Conservation (phyloP, 2,329 filamentous ascomycete genomes). For the Metarhizium robertsii region DNA sequence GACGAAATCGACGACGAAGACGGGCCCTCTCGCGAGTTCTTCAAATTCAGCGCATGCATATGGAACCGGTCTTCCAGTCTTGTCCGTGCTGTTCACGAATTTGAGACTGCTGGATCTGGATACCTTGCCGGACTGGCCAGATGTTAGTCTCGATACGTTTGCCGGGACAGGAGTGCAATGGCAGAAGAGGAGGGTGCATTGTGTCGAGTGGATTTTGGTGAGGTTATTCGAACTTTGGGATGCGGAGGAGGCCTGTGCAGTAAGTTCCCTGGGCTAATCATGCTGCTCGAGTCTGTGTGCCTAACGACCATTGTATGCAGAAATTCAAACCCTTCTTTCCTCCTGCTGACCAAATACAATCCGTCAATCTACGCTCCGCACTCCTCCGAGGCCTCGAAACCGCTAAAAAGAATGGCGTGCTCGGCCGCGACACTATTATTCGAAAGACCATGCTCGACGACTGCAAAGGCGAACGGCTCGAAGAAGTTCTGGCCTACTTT, state of each 20-base stretch:
- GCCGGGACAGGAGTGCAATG: slow-evolving; percentile 56
- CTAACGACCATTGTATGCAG: slow-evolving; percentile 30
- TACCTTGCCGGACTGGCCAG: slow-evolving; percentile 67
- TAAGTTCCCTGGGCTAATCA: slow-evolving; percentile 25
- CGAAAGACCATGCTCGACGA: slow-evolving; percentile 96
- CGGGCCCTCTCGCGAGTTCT: background rate
- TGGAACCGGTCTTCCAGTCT: slow-evolving; percentile 9
- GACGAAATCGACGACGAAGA: background rate
- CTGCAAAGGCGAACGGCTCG: slow-evolving; percentile 83
- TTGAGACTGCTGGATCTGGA: slow-evolving; percentile 77
- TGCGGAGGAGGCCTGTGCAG: slow-evolving; percentile 62
- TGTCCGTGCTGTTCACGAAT: slow-evolving; percentile 62
- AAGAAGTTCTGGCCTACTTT: slow-evolving; percentile 76
- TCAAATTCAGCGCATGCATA: background rate
- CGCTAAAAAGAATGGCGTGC: slow-evolving; percentile 75
- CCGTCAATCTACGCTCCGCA: slow-evolving; percentile 77
- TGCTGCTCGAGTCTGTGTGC: background rate
- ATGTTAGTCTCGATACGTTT: slow-evolving; percentile 62
- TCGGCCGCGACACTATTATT: slow-evolving; percentile 71
- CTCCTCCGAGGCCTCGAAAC: slow-evolving; percentile 74
- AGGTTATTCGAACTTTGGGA: slow-evolving; percentile 82
- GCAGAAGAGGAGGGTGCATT: slow-evolving; percentile 73
- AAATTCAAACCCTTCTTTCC: slow-evolving; percentile 89
- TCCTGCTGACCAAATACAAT: slow-evolving; percentile 81
- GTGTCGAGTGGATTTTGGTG: slow-evolving; percentile 86